A percentile compares a stretch with the other conserved stretches of the same genome.
Conservation (phyloP, 345 rosid genomes). For the Bretschneidera sinensis region DNA sequence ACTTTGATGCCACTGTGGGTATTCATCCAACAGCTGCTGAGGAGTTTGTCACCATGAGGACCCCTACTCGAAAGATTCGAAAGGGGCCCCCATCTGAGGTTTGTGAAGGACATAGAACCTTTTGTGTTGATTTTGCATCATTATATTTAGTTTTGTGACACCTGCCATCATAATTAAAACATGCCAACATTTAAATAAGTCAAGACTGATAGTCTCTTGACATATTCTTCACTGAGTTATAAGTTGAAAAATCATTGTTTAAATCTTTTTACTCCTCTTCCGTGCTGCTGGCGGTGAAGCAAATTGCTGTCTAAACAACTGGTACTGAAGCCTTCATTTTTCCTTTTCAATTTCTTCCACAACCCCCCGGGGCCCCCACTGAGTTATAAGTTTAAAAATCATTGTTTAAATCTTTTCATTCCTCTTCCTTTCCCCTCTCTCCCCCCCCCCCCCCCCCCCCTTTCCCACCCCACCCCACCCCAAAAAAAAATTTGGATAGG, state of each 20-base stretch:
- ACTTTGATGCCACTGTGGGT: conserved; percentile 86
- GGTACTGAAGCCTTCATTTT: background rate
- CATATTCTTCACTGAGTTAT: background rate
- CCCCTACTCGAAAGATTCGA: conserved; percentile 72
- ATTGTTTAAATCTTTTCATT: no score
- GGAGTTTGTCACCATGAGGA: conserved; percentile 91
- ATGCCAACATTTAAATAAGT: background rate
- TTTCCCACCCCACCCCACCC: no score
- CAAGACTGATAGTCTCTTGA: background rate
- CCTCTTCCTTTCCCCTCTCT: no score
- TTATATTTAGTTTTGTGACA: conserved; percentile 5
- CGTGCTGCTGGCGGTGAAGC: background rate
- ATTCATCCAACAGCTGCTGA: conserved; percentile 91
- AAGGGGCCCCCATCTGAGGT: conserved; percentile 59
- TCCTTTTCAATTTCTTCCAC: no score
- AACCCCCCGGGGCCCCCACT: no score
- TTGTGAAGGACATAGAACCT: conserved; percentile 21
- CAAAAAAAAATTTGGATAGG: background rate
- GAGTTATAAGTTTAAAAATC: no score
- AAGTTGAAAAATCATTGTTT: background rate
- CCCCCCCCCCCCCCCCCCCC: no score
- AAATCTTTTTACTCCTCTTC: background rate
- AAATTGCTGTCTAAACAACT: background rate
- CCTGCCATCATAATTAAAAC: conserved; percentile 2
- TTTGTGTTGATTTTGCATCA: background rate